Evolutionary conservation across 1,284 basidiomycete species (phyloP).

Genomic region (Amylostereum areolatum): DNA sequence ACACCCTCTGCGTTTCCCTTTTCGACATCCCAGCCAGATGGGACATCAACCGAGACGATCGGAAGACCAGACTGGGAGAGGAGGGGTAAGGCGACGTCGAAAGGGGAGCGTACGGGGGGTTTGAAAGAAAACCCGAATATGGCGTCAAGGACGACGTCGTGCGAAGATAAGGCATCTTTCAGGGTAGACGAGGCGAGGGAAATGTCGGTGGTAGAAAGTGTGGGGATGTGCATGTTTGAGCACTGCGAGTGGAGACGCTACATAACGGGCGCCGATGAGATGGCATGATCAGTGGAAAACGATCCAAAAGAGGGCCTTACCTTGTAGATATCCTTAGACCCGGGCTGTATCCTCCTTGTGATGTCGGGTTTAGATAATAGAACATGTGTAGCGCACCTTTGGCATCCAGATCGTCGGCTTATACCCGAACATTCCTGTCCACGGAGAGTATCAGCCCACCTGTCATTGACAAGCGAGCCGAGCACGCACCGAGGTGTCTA

Average conservation of each 20-base stretch:
- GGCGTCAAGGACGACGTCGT: constrained; percentile 89
- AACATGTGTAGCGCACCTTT: constrained; percentile 49
- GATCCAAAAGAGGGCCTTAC: constrained; percentile 25
- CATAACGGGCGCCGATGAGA: neutral
- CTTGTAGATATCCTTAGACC: constrained; percentile 85
- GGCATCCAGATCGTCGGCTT: constrained; percentile 85
- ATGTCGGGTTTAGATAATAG: neutral
- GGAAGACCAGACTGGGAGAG: constrained; percentile 65
- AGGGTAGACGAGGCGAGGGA: constrained; percentile 45
- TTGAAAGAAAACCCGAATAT: constrained; percentile 98
- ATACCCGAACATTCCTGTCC: constrained; percentile 82
- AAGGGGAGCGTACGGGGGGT: constrained; percentile 83
- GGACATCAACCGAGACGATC: constrained; percentile 91
- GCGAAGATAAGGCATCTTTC: constrained; percentile 44
- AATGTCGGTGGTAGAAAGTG: constrained; percentile 39
- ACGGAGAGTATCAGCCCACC: neutral
- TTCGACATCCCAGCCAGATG: constrained; percentile 94
- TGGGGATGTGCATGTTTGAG: constrained; percentile 77
- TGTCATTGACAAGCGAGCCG: neutral
- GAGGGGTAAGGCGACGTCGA: constrained; percentile 68
- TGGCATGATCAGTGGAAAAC: neutral
- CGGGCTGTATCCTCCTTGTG: constrained; percentile 45
- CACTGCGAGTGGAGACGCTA: constrained; percentile 84
- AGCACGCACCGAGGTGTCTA: constrained; percentile 73
- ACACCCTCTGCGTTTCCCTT: constrained; percentile 54